Percentiles rank a stretch among this genome's conserved stretches.
Evolutionary conservation across 257 asterid species (phyloP).

Genomic region (Capsicum chinense): DNA sequence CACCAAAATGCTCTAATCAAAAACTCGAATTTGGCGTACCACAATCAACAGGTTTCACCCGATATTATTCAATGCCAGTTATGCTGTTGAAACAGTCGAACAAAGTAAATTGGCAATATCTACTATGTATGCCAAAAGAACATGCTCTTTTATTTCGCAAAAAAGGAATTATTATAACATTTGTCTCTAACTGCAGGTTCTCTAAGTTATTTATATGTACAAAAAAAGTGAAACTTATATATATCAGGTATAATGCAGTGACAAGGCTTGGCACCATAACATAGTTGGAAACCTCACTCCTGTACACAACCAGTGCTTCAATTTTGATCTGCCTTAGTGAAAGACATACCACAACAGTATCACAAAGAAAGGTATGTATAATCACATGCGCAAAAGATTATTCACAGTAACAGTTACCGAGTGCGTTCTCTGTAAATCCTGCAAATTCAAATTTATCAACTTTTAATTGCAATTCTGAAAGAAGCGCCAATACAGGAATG

Average conservation of each 20-base stretch:
- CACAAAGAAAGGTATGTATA: constrained; percentile 11
- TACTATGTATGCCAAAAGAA: not conserved
- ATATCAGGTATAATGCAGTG: constrained; percentile 23
- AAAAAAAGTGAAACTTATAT: not conserved
- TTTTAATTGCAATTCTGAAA: not conserved
- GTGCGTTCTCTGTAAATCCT: constrained; percentile 77
- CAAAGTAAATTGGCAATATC: not conserved
- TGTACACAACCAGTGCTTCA: constrained; percentile 26
- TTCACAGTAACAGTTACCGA: constrained; percentile 70
- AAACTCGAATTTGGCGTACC: not conserved
- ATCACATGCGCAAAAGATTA: constrained; percentile 70
- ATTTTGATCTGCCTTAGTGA: constrained; percentile 16
- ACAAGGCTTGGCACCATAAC: not conserved
- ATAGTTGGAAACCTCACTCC: constrained; percentile 22
- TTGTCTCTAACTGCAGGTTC: not conserved
- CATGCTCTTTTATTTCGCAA: not conserved
- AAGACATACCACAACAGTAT: constrained; percentile 16
- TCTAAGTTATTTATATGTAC: constrained; percentile 17
- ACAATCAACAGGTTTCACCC: constrained; percentile 5
- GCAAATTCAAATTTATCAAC: constrained; percentile 38
- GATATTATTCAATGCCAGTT: constrained; percentile 4
- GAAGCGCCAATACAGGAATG: not conserved
- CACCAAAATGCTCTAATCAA: not conserved
- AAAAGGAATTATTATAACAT: not conserved
- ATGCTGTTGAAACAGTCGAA: not conserved